Conservation (phyloP, 1,284 basidiomycete genomes). For the Meripilus lineatus region DNA sequence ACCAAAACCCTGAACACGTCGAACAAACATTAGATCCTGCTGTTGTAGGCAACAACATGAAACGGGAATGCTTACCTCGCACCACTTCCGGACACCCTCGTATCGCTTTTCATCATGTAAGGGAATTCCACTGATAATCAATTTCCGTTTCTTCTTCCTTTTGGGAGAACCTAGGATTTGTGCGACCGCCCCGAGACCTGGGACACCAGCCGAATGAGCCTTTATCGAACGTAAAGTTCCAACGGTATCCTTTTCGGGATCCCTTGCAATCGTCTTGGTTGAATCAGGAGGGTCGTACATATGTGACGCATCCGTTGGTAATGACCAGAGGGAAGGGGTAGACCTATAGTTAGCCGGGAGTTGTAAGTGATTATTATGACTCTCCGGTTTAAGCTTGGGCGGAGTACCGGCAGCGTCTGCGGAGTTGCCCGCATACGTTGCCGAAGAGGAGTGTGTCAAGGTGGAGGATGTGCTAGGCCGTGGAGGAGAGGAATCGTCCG, state of each 20-base stretch:
- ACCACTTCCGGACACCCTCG: conserved; percentile 52
- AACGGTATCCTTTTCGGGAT: conserved; percentile 9
- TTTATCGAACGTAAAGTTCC: neutral
- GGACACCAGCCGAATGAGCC: conserved; percentile 16
- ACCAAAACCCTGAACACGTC: conserved; percentile 55
- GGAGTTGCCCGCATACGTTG: conserved; percentile 22
- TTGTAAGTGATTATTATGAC: conserved; percentile 43
- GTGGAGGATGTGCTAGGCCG: conserved; percentile 64
- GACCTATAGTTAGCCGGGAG: conserved; percentile 34
- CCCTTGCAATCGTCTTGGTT: conserved; percentile 23
- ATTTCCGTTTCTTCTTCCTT: conserved; percentile 29
- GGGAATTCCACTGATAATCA: conserved; percentile 35
- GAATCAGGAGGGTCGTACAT: conserved; percentile 31
- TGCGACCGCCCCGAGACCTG: conserved; percentile 23
- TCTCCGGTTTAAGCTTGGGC: conserved; percentile 27
- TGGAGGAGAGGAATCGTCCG: conserved; percentile 30
- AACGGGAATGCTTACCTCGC: conserved; percentile 47
- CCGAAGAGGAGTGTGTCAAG: conserved; percentile 46
- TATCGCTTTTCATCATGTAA: conserved; percentile 29
- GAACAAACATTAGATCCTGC: conserved; percentile 1
- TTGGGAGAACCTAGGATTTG: conserved; percentile 22
- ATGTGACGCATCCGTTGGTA: conserved; percentile 35
- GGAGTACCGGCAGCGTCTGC: conserved; percentile 38
- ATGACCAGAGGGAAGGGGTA: conserved; percentile 36
- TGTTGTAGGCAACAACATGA: conserved; percentile 1